Conservation (phyloP, 2,329 filamentous ascomycete species). For the Sclerotinia minor region DNA sequence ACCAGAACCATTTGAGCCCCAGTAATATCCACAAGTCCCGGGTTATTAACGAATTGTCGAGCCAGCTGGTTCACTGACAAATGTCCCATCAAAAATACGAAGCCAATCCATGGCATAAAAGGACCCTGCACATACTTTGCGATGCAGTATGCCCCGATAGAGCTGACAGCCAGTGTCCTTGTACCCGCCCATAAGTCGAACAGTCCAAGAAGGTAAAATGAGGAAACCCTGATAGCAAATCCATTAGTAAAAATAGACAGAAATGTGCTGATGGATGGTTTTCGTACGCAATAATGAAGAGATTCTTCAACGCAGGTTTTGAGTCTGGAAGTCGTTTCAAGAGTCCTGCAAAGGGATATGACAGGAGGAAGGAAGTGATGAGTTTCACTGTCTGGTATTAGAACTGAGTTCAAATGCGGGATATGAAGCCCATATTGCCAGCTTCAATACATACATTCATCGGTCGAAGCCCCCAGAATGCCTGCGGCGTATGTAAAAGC, state of each 20-base stretch:
- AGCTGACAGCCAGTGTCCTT: conserved; percentile 75
- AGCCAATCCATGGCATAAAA: conserved; percentile 97
- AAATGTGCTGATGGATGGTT: conserved; percentile 10
- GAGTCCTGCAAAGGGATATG: conserved; percentile 84
- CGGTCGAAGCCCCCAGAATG: conserved; percentile 61
- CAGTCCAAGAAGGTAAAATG: conserved; percentile 91
- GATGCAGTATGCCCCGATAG: conserved; percentile 78
- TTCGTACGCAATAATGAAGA: conserved; percentile 75
- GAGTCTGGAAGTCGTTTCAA: conserved; percentile 88
- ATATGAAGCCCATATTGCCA: background rate
- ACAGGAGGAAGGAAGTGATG: conserved; percentile 84
- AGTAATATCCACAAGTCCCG: conserved; percentile 78
- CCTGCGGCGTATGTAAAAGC: conserved; percentile 61
- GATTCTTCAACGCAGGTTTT: conserved; percentile 80
- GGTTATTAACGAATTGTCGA: conserved; percentile 69
- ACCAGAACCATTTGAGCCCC: conserved; percentile 97
- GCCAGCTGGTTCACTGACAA: conserved; percentile 88
- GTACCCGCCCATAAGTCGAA: conserved; percentile 90
- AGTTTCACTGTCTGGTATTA: conserved; percentile 73
- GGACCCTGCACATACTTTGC: conserved; percentile 80
- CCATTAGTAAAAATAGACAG: conserved; percentile 22
- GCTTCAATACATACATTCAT: conserved; percentile 55
- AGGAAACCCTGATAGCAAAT: conserved; percentile 57
- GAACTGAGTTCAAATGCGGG: conserved; percentile 11
- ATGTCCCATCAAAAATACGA: conserved; percentile 92